Base-by-base conservation (phyloP, 192 early-diverging fungal genomes). In the Backusella westeae region DNA sequence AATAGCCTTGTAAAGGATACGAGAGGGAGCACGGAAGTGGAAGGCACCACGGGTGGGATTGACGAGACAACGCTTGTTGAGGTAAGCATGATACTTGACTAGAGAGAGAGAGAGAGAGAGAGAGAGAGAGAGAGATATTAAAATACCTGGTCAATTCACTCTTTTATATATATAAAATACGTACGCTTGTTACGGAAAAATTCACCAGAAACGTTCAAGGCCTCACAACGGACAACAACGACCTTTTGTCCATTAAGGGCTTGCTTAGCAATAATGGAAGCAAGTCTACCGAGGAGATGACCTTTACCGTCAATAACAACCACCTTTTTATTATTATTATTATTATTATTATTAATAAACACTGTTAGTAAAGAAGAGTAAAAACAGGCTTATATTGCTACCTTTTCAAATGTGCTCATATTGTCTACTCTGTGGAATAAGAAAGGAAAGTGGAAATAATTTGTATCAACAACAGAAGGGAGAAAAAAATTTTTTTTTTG, bases 131-230 rank as follows among this genome's bases (percentile, higher is more conserved):
- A 41, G 9, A 49, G 56, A 23, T 56, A 29, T 63, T 75, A 32
- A 2, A 32, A 32, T 2, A 3, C 32, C 0, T 32, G 32, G 32
- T 3, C 32, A 32, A 44, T 35, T 77, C 39, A 9, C 23, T 26
- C 32, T 17, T 34, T 23, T 46, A 3, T 15, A 32, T 32, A 32
- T 46, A 23, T 23, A n/a, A 7, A 17, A 70, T 75, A 92, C 90
- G 85, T 89, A 95, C 94, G 89, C 93, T 99, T 99, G 96, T 98
- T 98, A 83, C 98, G 91, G 94, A 98, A 99, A 93, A 96, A 99
- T 77, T 94, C 91, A 77, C 98, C 98, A 80, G 95, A 92, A 77
- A 99, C 95, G 88, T 98, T 98, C 86, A 99, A 90, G 85, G 97
- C 97, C 91, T 99, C 98, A 87, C 95, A 96, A 82, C 98, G 96